phyloP scores from a whole-genome alignment of 2,329 filamentous ascomycete genomes.

The Diaporthe sp. region DNA sequence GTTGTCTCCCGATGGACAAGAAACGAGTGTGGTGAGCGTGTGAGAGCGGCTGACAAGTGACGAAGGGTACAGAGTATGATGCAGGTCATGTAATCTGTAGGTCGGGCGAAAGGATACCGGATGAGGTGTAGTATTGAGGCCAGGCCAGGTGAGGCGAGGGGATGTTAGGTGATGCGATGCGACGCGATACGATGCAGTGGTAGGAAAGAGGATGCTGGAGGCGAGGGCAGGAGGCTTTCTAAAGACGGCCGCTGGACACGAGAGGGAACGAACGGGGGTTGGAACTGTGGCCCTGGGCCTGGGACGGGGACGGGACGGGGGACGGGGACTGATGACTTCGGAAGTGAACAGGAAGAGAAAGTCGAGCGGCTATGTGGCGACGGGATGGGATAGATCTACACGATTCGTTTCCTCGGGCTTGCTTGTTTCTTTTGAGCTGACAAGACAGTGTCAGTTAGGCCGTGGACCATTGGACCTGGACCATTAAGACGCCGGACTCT shows the following conservation, averaged over 20 bases:
- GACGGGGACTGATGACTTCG: constrained; percentile 5
- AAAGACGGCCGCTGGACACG: constrained; percentile 14
- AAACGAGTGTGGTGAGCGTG: neutral
- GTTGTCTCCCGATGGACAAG: neutral
- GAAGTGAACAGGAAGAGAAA: constrained; percentile 25
- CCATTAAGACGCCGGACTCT: neutral
- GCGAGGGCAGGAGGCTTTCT: constrained; percentile 22
- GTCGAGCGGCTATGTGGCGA: constrained; percentile 22
- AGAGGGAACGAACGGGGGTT: neutral
- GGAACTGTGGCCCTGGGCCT: constrained; percentile 2
- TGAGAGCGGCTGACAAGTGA: constrained; percentile 5
- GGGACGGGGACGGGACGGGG: constrained; percentile 19
- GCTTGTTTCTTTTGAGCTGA: constrained; percentile 20
- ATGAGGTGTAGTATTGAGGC: neutral
- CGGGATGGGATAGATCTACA: constrained; percentile 30
- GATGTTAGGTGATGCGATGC: constrained; percentile 8
- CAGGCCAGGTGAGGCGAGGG: neutral
- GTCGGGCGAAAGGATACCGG: neutral
- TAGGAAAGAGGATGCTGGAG: neutral
- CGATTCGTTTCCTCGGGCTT: constrained; percentile 10
- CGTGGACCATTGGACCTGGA: neutral
- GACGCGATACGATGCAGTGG: neutral
- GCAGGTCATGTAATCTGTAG: constrained; percentile 8
- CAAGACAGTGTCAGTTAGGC: constrained; percentile 19
- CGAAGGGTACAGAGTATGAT: neutral